Evolutionary conservation across 2,329 filamentous ascomycete genomes (phyloP), one percentile per base, ranked within the genome.

Genomic region (Fragosphaeria purpurea): DNA sequence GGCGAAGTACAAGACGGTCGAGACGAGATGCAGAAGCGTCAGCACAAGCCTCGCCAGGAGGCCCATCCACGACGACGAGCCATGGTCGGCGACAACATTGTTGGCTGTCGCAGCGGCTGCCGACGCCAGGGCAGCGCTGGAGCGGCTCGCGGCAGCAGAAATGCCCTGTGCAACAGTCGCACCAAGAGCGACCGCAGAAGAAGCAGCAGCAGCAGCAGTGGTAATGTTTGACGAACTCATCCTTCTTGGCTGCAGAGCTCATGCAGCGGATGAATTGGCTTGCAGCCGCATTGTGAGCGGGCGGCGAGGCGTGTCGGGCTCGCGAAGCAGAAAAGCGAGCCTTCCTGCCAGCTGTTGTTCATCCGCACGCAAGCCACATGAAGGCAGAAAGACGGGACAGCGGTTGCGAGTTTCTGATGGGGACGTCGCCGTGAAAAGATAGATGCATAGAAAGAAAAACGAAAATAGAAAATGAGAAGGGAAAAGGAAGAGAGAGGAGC

Each of bases 1-100:
- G 50, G 83, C 68, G 83, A 86, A 95, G 69, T 93, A 94, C 41
- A 84, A 62, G 35, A 82, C 66, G 22, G 72, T 75, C 13, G 80
- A 79, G 41, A 78, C 64, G 41, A 79, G 61, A 49, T 79, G 78
- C 51, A 84, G 65, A 41, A 76, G 61, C 55, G 69, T 70, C 53
- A 82, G 64, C n/a, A 79, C 68, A 56, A 80, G 59, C 62, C 72
- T 71, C 22, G 73, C 78, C 50, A 82, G 64, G 48, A 79, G 63
- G 30, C 78, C 76, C 44, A 83, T 68, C 79, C 79, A 83, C 42
- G 77, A 74, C 12, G 67, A 69, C 4, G 71, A 66, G 55, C 66
- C 61, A 53, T 70, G 65, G 41, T 62, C 60, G 53, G 65, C 61
- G 42, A 63, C 63, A 51, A 68, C 62, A 54, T 66, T 60, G 57